Evolutionary conservation across 2,329 filamentous ascomycete species (phyloP).

Genomic region (Colletotrichum karsti): DNA sequence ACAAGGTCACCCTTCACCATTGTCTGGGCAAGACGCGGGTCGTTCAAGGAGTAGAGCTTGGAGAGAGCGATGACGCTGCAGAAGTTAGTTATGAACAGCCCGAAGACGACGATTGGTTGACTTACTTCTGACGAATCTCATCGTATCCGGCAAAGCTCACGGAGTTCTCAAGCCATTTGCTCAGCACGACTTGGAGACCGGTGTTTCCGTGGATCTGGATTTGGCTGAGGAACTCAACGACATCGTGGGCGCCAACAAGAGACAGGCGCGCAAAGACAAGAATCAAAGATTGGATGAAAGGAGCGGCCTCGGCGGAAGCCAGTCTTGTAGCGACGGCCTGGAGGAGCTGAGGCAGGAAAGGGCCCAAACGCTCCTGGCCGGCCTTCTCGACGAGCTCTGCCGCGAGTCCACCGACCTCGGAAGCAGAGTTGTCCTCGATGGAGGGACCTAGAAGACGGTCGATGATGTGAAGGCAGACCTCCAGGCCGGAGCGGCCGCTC

Average conservation of each 20-base stretch:
- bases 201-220: conserved; percentile 82
- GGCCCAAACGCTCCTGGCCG: conserved; percentile 88
- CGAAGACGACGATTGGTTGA: conserved; percentile 27
- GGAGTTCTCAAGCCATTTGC: conserved; percentile 97
- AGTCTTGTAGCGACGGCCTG: conserved; percentile 88
- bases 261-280: conserved; percentile 93
- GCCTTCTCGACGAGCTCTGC: conserved; percentile 96
- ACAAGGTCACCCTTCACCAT: conserved; percentile 93
- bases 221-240: conserved; percentile 89
- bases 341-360: conserved; percentile 87
- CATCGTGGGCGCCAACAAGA: conserved; percentile 84
- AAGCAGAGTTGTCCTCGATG: conserved; percentile 92
- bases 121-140: conserved; percentile 94
- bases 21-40: conserved; percentile 79
- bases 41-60: conserved; percentile 88
- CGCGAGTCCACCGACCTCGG: conserved; percentile 94
- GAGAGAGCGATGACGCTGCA: conserved; percentile 87
- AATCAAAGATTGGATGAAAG: conserved; percentile 95
- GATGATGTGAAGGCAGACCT: conserved; percentile 90
- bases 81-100: background rate
- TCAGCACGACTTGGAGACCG: conserved; percentile 87
- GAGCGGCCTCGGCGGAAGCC: conserved; percentile 81
- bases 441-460: conserved; percentile 85
- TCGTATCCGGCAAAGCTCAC: conserved; percentile 98
- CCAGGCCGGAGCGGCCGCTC: conserved; percentile 81